phyloP scores from a whole-genome alignment of 2,329 filamentous ascomycete genomes.

The Stemphylium vesicarium region DNA sequence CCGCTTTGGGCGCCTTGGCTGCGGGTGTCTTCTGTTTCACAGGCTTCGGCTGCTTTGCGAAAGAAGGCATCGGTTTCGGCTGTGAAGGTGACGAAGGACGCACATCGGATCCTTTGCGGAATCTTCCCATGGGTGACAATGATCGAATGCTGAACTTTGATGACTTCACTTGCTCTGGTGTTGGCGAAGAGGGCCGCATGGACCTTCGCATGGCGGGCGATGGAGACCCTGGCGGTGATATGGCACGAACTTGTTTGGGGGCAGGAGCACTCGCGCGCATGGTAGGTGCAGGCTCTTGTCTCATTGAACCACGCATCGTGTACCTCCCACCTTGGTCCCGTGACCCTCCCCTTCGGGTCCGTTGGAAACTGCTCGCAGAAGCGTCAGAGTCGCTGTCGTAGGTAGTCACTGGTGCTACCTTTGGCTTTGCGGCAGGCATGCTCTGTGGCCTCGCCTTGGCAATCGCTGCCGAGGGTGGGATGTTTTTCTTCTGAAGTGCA shows the following conservation, averaged over 20 bases:
- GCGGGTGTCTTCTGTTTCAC: constrained; percentile 24
- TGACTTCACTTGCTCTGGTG: constrained; percentile 40
- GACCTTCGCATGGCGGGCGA: constrained; percentile 39
- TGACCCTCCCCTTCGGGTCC: constrained; percentile 53
- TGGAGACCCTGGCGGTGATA: constrained; percentile 41
- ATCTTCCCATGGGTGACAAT: constrained; percentile 68
- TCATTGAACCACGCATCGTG: constrained; percentile 77
- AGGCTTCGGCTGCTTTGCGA: constrained; percentile 30
- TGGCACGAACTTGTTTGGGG: constrained; percentile 51
- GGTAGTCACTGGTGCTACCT: constrained; percentile 31
- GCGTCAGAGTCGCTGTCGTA: constrained; percentile 54
- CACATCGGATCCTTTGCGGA: constrained; percentile 48
- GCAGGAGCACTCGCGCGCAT: constrained; percentile 42
- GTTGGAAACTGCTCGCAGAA: constrained; percentile 77
- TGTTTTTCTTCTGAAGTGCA: constrained; percentile 49
- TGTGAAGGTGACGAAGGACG: constrained; percentile 22
- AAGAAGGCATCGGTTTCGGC: constrained; percentile 20
- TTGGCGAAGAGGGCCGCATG: constrained; percentile 42
- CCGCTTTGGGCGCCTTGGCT: constrained; percentile 20
- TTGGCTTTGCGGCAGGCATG: constrained; percentile 23
- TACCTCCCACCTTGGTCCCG: constrained; percentile 55
- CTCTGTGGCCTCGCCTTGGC: constrained; percentile 37
- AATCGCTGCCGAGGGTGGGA: constrained; percentile 33
- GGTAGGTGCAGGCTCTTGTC: constrained; percentile 49
- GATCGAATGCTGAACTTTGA: constrained; percentile 74